Conservation (phyloP, 495 filamentous ascomycete genomes). For the Neurospora sp. region DNA sequence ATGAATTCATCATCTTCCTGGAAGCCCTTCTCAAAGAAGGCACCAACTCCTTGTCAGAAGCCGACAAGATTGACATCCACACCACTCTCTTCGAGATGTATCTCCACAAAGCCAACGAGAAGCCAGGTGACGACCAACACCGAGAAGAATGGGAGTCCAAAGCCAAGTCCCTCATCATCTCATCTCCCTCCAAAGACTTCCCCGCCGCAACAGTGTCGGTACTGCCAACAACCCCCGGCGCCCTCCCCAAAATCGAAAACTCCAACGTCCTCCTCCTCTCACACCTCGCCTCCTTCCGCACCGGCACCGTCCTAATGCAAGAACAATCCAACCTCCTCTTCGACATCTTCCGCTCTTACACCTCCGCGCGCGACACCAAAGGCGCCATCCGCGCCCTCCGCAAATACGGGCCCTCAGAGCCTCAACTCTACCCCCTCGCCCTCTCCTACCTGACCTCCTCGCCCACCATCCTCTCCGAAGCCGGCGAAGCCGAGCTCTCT, state of each 20-base stretch:
- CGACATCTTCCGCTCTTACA: constrained; percentile 96
- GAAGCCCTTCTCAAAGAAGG: constrained; percentile 70
- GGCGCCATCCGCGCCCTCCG: constrained; percentile 81
- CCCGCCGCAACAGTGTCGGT: constrained; percentile 33
- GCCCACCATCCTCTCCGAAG: constrained; percentile 71
- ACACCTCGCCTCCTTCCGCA: constrained; percentile 79
- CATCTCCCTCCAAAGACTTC: constrained; percentile 36
- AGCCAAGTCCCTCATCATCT: constrained; percentile 74
- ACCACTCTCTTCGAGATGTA: constrained; percentile 98
- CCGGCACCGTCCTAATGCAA: constrained; percentile 84
- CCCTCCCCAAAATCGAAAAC: constrained; percentile 55
- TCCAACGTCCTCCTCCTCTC: constrained; percentile 90
- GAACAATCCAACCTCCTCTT: constrained; percentile 87
- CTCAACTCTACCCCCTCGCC: constrained; percentile 85
- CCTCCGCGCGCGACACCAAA: constrained; percentile 80
- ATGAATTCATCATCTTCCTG: constrained; percentile 82
- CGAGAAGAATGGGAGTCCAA: constrained; percentile 80
- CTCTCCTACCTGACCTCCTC: constrained; percentile 89
- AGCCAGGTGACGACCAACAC: constrained; percentile 49
- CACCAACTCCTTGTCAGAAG: constrained; percentile 42
- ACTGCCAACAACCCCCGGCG: neutral
- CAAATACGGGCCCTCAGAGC: constrained; percentile 88
- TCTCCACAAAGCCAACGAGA: constrained; percentile 72
- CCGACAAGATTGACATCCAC: constrained; percentile 75
- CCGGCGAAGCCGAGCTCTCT: constrained; percentile 72